Evolutionary conservation across 805 yeast genomes (phyloP).

Genomic region (Blastobotrys parvus): DNA sequence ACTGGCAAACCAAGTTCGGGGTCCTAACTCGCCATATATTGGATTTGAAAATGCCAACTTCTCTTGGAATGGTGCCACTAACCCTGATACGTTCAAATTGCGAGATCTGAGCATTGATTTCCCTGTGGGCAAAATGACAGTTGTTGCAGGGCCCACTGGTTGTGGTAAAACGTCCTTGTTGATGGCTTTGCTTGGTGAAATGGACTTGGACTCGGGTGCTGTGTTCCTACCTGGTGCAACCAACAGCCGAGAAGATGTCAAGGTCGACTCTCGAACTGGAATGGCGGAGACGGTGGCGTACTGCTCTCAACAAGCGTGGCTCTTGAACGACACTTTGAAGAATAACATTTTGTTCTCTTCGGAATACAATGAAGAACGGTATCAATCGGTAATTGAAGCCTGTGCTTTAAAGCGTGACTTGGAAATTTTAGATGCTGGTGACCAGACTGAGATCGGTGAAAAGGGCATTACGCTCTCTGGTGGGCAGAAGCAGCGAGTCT

Average conservation of each 20-base stretch:
- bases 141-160: constrained; percentile 90
- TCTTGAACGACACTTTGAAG: constrained; percentile 79
- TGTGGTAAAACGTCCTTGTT: constrained; percentile 88
- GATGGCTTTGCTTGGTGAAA: constrained; percentile 89
- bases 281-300: constrained; percentile 89
- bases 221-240: constrained; percentile 69
- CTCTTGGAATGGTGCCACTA: constrained; percentile 33
- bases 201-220: constrained; percentile 63
- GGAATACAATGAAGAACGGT: constrained; percentile 65
- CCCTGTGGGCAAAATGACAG: constrained; percentile 66
- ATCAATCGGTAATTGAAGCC: constrained; percentile 71
- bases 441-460: constrained; percentile 91
- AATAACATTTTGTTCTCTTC: constrained; percentile 77
- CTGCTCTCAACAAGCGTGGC: constrained; percentile 96
- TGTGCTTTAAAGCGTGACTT: constrained; percentile 86
- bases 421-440: constrained; percentile 82
- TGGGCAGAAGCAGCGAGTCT: constrained; percentile 95
- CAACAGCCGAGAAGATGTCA: constrained; percentile 58
- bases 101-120: constrained; percentile 67
- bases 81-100: constrained; percentile 48
- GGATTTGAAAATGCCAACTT: constrained; percentile 57
- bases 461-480: constrained; percentile 95
- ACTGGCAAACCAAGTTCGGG: constrained; percentile 42
- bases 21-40: constrained; percentile 52
- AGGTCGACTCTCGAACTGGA: constrained; percentile 69